Percentiles rank a stretch among this genome's conserved stretches.
Evolutionary conservation across 2,329 filamentous ascomycete genomes (phyloP).

Genomic region (Sarocladiaceae sp.): DNA sequence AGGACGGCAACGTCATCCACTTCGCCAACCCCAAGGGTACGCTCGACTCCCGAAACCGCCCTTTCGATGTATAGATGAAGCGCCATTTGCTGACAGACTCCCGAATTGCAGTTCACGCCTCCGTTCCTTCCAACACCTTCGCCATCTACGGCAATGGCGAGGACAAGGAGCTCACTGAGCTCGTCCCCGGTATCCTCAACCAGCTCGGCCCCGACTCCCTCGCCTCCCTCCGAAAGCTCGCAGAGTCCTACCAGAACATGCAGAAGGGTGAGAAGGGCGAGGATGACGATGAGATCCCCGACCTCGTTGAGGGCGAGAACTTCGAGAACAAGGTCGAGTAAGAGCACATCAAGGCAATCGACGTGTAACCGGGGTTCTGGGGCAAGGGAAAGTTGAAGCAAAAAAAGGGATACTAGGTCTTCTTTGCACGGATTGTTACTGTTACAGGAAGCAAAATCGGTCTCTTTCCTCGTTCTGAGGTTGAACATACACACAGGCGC

Average conservation of each 20-base stretch:
- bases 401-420: too few species aligned
- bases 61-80: background rate
- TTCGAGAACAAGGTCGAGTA: constrained; percentile 98
- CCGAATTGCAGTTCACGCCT: constrained; percentile 71
- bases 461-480: background rate
- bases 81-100: constrained; percentile 13
- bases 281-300: constrained; percentile 93
- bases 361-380: constrained; percentile 9
- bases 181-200: constrained; percentile 98
- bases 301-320: constrained; percentile 93
- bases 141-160: constrained; percentile 98
- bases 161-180: constrained; percentile 99
- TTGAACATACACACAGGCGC: constrained; percentile 5
- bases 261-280: constrained; percentile 85
- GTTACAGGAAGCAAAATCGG: background rate
- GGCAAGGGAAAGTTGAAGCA: background rate
- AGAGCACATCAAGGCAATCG: constrained; percentile 16
- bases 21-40: constrained; percentile 95
- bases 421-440: too few species aligned
- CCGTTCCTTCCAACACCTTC: constrained; percentile 97
- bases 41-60: constrained; percentile 26
- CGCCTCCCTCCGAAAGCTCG: constrained; percentile 93
- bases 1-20: constrained; percentile 99
- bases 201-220: constrained; percentile 98
- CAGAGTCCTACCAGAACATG: constrained; percentile 99